Percentiles rank a stretch among this genome's conserved stretches.
These are phyloP conservation scores for Pyrenophora graminea DNA, from an alignment of 2,329 filamentous ascomycete species.

Conservation along the genomic window DNA sequence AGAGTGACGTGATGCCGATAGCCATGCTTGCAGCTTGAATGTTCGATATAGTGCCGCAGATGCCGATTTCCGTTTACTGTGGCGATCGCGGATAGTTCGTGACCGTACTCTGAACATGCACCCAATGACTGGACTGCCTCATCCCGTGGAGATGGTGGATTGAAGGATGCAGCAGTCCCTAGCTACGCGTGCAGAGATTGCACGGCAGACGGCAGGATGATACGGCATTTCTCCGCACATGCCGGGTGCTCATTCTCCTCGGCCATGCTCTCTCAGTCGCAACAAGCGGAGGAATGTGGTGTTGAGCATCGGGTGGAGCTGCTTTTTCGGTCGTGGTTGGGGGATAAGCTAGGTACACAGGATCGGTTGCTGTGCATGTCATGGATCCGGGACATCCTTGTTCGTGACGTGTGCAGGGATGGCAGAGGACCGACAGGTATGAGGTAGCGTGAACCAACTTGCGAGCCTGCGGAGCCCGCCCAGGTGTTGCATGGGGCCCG, in stretches of 20 bases:
- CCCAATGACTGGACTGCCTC: not conserved
- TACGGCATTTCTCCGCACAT: too few relatives aligned
- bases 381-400: not conserved
- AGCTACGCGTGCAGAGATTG: not conserved
- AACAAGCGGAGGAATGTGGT: too few relatives aligned
- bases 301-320: too few relatives aligned
- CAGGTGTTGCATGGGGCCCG: not conserved
- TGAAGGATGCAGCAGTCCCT: not conserved
- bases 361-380: not conserved
- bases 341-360: too few relatives aligned
- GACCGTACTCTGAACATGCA: not conserved
- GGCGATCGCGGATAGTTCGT: not conserved
- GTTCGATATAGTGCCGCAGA: not conserved
- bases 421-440: not conserved
- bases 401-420: slow-evolving; percentile 3
- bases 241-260: too few relatives aligned
- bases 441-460: slow-evolving; percentile 6
- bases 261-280: too few relatives aligned
- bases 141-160: not conserved
- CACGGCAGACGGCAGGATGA: too few relatives aligned
- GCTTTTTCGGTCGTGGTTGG: too few relatives aligned
- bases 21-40: slow-evolving; percentile 1
- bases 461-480: slow-evolving; percentile 2
- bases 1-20: not conserved
- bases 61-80: slow-evolving; percentile 1